These are phyloP conservation scores for Aspergillus clavatus DNA, from an alignment of 2,329 filamentous ascomycete genomes.

Conservation along the genomic window DNA sequence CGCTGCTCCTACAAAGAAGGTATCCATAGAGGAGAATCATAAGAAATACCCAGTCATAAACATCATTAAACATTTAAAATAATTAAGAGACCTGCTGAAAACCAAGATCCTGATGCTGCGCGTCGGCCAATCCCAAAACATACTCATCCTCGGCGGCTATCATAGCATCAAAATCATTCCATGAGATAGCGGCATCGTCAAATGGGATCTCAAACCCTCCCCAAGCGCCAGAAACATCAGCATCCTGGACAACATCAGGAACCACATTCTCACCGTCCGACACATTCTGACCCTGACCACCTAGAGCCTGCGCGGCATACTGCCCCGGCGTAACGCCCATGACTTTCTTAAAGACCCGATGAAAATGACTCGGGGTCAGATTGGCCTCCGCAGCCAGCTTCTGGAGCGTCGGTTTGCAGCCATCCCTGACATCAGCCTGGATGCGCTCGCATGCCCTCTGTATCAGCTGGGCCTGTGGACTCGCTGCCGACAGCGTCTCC, in stretches of 20 bases:
- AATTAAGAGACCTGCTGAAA: not conserved
- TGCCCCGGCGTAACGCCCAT: conserved; percentile 48
- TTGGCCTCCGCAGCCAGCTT: conserved; percentile 46
- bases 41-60: too few species aligned
- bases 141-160: conserved; percentile 25
- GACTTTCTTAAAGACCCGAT: conserved; percentile 52
- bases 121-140: conserved; percentile 7
- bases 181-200: conserved; percentile 10
- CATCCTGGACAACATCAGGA: not conserved
- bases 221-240: not conserved
- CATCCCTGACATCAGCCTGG: conserved; percentile 18
- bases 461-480: conserved; percentile 31
- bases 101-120: conserved; percentile 4
- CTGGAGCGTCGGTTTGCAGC: conserved; percentile 37
- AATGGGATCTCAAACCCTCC: not conserved
- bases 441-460: conserved; percentile 31
- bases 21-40: too few species aligned
- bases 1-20: too few species aligned
- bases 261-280: not conserved
- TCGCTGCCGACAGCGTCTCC: conserved; percentile 27
- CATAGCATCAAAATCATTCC: conserved; percentile 37
- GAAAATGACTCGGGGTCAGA: conserved; percentile 50
- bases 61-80: too few species aligned
- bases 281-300: conserved; percentile 2
- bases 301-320: conserved; percentile 21